phyloP scores from a whole-genome alignment of 208 protist genomes.

The Leishmania aethiopica region DNA sequence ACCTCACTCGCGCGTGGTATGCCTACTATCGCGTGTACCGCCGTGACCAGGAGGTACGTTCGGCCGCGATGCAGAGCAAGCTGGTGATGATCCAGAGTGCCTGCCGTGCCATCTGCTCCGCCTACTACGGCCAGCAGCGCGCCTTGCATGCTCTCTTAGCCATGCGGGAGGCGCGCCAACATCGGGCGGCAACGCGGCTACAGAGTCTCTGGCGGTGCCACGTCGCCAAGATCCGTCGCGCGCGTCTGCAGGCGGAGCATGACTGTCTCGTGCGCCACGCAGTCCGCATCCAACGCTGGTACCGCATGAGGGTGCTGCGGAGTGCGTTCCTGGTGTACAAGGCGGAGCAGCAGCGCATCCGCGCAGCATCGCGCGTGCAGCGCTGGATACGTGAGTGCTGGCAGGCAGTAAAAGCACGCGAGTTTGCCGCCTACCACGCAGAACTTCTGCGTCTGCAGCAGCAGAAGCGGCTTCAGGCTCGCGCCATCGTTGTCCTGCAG shows the following conservation, averaged over 20 bases:
- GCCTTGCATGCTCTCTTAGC: conserved; percentile 29
- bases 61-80: conserved; percentile 60
- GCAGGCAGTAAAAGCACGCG: conserved; percentile 54
- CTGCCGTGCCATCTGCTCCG: conserved; percentile 43
- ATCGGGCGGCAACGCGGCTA: conserved; percentile 54
- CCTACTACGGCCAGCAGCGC: conserved; percentile 35
- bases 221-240: conserved; percentile 56
- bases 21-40: conserved; percentile 80
- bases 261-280: conserved; percentile 47
- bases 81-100: conserved; percentile 70
- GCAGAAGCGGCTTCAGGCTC: conserved; percentile 44
- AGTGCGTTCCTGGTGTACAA: conserved; percentile 51
- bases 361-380: conserved; percentile 62
- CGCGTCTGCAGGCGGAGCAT: conserved; percentile 68
- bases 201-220: conserved; percentile 80
- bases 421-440: conserved; percentile 71
- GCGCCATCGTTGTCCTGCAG: conserved; percentile 52
- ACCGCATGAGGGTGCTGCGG: conserved; percentile 55
- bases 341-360: conserved; percentile 41
- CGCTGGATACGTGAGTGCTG: conserved; percentile 53
- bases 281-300: conserved; percentile 67
- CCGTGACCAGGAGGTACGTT: conserved; percentile 70
- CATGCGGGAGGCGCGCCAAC: conserved; percentile 32
- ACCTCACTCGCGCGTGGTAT: conserved; percentile 86
- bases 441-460: conserved; percentile 52